Evolutionary conservation across 2,329 filamentous ascomycete species (phyloP).

Genomic region (Exophiala bonariae): DNA sequence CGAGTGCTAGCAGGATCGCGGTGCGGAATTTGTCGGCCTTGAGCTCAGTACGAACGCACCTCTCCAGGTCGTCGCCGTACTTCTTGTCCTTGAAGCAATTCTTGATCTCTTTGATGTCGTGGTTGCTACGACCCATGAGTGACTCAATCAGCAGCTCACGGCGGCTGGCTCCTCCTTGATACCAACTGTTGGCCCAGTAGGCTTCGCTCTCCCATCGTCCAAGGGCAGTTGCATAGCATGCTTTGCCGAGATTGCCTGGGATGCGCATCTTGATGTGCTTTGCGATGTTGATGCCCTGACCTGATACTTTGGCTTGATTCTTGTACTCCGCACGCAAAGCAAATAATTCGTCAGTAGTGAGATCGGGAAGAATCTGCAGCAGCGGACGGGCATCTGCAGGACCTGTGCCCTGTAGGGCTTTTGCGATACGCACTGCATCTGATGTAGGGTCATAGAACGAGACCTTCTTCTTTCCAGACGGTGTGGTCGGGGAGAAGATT

Average conservation of each 20-base stretch:
- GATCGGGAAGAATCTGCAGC: slow-evolving; percentile 77
- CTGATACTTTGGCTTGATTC: slow-evolving; percentile 69
- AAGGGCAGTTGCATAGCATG: slow-evolving; percentile 84
- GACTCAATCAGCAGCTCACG: slow-evolving; percentile 90
- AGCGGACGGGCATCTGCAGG: slow-evolving; percentile 69
- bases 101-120: slow-evolving; percentile 86
- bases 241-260: slow-evolving; percentile 74
- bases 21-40: slow-evolving; percentile 96
- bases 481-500: slow-evolving; percentile 16
- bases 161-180: slow-evolving; percentile 80
- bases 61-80: slow-evolving; percentile 75
- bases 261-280: slow-evolving; percentile 50
- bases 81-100: slow-evolving; percentile 88
- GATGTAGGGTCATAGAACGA: slow-evolving; percentile 81
- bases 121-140: slow-evolving; percentile 84
- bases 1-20: slow-evolving; percentile 79
- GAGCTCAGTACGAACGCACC: slow-evolving; percentile 89
- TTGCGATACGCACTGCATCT: slow-evolving; percentile 74
- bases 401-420: slow-evolving; percentile 65
- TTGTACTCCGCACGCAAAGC: slow-evolving; percentile 89
- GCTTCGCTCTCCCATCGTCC: slow-evolving; percentile 91
- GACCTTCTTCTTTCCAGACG: slow-evolving; percentile 50
- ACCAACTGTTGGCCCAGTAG: slow-evolving; percentile 98
- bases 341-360: slow-evolving; percentile 85
- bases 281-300: slow-evolving; percentile 51